Evolutionary conservation across 2,329 filamentous ascomycete genomes (phyloP), one percentile per base, ranked within the genome.

Genomic region (Neonectria neomacrospora): DNA sequence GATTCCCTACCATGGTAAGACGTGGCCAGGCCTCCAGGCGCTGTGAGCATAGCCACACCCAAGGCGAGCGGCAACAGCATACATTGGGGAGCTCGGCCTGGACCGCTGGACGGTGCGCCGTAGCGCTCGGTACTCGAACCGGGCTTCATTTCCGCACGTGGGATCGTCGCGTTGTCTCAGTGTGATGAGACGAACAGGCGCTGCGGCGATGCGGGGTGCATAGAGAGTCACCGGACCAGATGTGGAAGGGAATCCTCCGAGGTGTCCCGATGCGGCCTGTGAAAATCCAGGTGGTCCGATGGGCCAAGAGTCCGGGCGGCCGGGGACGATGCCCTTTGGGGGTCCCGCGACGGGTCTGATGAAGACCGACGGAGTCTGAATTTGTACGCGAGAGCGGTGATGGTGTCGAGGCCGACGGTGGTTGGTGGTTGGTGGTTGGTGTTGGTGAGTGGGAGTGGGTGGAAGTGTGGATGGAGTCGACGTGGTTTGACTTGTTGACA

Each of bases 181-280:
- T 42, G 55, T 53, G 45, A 61, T 41, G 56, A 61, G 32, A 41
- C n/a, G n/a, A n/a, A 41, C 37, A 39, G n/a, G 60, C 65, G 54
- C 51, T 61, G 42, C 56, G 62, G 62, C 39, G 41, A 66, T 71
- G 69, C 69, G 66, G 66, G 67, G 69, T 64, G 64, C 50, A 58
- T 18, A 39, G 51, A 28, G 47, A 39, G 45, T 53, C 55, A 48
- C 54, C 67, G 57, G 68, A 68, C 68, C 67, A 41, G 59, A 68
- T 61, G 61, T 72, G 70, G 70, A 72, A 61, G 67, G 58, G 53
- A 44, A 61, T 57, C 63, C 59, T 72, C 70, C 70, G 70, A 64
- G 42, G n/a, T 68, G 54, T 65, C 70, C 70, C 54, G 71, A 72
- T 66, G 48, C 61, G 70, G 69, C 44, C 18, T 54, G 61, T 45